Conservation (phyloP, 1,139 yeast species). For the Scheffersomyces cryptocercus region DNA sequence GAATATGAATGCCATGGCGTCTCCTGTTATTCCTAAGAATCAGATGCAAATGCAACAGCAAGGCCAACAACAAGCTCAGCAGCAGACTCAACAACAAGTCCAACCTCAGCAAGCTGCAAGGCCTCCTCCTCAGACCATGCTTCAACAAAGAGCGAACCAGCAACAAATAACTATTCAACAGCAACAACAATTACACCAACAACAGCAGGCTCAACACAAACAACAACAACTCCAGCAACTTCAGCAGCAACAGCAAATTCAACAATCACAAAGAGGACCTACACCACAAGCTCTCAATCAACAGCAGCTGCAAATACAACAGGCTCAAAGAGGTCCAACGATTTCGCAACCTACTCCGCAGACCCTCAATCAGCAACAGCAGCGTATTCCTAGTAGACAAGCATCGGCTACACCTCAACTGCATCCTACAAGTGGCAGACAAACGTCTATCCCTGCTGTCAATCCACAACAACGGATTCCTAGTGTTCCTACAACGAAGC, state of each 20-base stretch:
- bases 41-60: slow-evolving; percentile 7
- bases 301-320: slow-evolving; percentile 7
- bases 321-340: too few species aligned
- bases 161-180: slow-evolving; percentile 16
- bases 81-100: neutral
- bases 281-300: neutral
- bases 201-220: slow-evolving; percentile 9
- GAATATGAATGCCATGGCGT: slow-evolving; percentile 4
- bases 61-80: slow-evolving; percentile 2
- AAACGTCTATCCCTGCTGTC: neutral
- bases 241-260: slow-evolving; percentile 10
- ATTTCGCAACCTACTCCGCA: too few species aligned
- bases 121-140: slow-evolving; percentile 10
- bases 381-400: slow-evolving; percentile 11
- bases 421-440: slow-evolving; percentile 5
- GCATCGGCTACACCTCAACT: slow-evolving; percentile 11
- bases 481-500: slow-evolving; percentile 5
- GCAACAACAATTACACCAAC: slow-evolving; percentile 22
- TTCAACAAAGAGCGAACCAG: slow-evolving; percentile 9
- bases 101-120: slow-evolving; percentile 7
- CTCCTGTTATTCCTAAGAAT: slow-evolving; percentile 2
- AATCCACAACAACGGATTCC: slow-evolving; percentile 13
- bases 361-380: too few species aligned
- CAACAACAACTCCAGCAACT: slow-evolving; percentile 9
- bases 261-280: slow-evolving; percentile 8